Base-by-base conservation (phyloP, 305 asterid species). In the Fraxinus xanthoxyloides region DNA sequence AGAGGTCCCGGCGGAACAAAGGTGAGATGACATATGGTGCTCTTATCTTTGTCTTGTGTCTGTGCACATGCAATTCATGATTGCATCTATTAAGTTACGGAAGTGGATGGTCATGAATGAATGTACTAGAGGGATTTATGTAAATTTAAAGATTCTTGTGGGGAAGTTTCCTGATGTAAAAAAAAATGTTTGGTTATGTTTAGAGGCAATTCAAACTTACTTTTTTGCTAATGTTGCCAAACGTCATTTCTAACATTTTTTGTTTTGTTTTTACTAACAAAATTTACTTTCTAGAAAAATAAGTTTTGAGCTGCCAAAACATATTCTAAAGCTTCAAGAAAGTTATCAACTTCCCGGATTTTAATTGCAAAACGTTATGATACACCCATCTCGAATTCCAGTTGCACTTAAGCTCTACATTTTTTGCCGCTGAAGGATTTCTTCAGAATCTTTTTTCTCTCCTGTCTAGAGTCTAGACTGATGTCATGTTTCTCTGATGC, bases 1-100 rank as follows among this genome's bases (percentile, higher is more conserved):
- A 77, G 97, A 94, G 89, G 98, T 97, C 80, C 99, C 99, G 0
- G 98, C 99, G 72, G 98, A 90, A 51, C 91, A 97, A 87, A 92
- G 99, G 98, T 96, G 86, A 84, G 90, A 85, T 73, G 84, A 76
- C 46, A 82, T 77, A 35, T 75, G 48, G 59, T 81, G 26, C 75
- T 72, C 40, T 54, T n/a, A 10, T 81, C 67, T 17, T 76, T 38
- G 19, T 30, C 70, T 23, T 81, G 46, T 28, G 34, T 24, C 70
- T 8, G n/a, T 32, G 17, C 15, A 32, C 76, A 0, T 30, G 76
- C 40, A 70, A 1, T 10, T 35, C 76, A 38, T 43, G 51, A 13
- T 77, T 63, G 67, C 69, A 73, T 17, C 77, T 15, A 31, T 56
- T 30, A 56, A 10, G 23, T 8, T 19, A 31, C n/a, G 38, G 5